Evolutionary conservation across 1,284 basidiomycete genomes (phyloP).

Genomic region (Leccinum solheimii): DNA sequence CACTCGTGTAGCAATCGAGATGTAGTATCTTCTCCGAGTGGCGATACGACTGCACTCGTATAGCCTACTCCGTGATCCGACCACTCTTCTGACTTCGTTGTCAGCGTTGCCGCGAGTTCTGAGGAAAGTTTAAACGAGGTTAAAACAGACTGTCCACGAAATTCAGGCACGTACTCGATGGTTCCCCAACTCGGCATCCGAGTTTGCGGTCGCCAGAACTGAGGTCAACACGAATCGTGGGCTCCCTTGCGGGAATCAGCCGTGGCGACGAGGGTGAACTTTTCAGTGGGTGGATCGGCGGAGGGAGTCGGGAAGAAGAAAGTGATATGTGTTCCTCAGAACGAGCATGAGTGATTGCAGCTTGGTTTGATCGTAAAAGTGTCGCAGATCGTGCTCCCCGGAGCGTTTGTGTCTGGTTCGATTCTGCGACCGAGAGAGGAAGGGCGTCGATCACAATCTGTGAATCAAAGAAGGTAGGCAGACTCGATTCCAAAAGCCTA

Average conservation of each 20-base stretch:
- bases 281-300: constrained; percentile 4
- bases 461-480: constrained; percentile 25
- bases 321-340: background rate
- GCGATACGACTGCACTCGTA: constrained; percentile 14
- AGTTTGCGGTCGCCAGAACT: constrained; percentile 19
- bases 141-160: too few species aligned
- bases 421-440: background rate
- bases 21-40: constrained; percentile 2
- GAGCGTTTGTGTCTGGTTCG: background rate
- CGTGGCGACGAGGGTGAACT: background rate
- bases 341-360: background rate
- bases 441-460: constrained; percentile 13
- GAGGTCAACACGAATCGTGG: constrained; percentile 8
- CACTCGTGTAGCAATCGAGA: constrained; percentile 17
- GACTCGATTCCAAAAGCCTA: constrained; percentile 37
- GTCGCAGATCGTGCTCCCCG: constrained; percentile 9
- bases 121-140: background rate
- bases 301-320: background rate
- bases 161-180: constrained; percentile 7
- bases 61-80: constrained; percentile 21
- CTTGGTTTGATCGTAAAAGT: background rate
- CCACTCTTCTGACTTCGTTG: constrained; percentile 18
- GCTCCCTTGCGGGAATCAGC: background rate
- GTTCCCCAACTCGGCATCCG: constrained; percentile 6
- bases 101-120: constrained; percentile 5